Evolutionary conservation across 2,329 filamentous ascomycete genomes (phyloP).

Genomic region (Aureobasidium uvarum): DNA sequence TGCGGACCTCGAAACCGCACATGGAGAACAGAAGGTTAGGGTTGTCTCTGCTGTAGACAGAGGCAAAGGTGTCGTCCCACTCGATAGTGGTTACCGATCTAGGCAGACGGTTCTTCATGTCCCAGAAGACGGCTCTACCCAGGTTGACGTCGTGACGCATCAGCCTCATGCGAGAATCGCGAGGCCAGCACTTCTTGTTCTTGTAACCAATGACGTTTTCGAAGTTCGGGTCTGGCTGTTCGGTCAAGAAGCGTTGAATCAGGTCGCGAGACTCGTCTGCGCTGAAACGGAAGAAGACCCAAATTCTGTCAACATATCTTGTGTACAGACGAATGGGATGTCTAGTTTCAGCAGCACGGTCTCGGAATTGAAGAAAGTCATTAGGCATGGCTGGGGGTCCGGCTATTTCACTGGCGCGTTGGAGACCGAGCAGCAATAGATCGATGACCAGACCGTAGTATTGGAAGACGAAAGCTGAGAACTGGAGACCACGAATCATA

Average conservation of each 20-base stretch:
- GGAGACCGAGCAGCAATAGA: conserved; percentile 83
- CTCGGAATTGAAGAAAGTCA: conserved; percentile 95
- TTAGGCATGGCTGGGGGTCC: conserved; percentile 92
- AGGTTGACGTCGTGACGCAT: conserved; percentile 99
- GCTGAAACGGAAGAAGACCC: conserved; percentile 93
- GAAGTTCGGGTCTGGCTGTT: conserved; percentile 97
- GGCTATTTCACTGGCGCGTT: conserved; percentile 96
- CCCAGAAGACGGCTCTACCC: conserved; percentile 97
- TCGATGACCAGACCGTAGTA: conserved; percentile 97
- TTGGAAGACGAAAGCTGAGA: conserved; percentile 98
- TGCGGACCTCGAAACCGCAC: conserved; percentile 96
- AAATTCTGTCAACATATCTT: conserved; percentile 96
- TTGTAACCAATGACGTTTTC: conserved; percentile 99
- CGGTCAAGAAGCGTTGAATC: conserved; percentile 95
- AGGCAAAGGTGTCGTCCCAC: conserved; percentile 98
- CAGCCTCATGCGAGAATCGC: conserved; percentile 94
- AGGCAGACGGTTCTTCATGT: conserved; percentile 93
- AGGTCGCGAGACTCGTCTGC: conserved; percentile 93
- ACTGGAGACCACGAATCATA: conserved; percentile 96
- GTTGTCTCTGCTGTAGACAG: conserved; percentile 97
- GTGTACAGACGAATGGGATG: conserved; percentile 98
- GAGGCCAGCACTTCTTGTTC: conserved; percentile 99
- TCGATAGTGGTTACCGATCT: conserved; percentile 96
- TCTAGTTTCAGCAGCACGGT: conserved; percentile 84
- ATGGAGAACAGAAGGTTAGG: conserved; percentile 97